Percentiles rank a stretch among this genome's conserved stretches.
These are phyloP conservation scores for Biancaea sappan DNA, from an alignment of 306 rosid genomes.

Conservation along the genomic window DNA sequence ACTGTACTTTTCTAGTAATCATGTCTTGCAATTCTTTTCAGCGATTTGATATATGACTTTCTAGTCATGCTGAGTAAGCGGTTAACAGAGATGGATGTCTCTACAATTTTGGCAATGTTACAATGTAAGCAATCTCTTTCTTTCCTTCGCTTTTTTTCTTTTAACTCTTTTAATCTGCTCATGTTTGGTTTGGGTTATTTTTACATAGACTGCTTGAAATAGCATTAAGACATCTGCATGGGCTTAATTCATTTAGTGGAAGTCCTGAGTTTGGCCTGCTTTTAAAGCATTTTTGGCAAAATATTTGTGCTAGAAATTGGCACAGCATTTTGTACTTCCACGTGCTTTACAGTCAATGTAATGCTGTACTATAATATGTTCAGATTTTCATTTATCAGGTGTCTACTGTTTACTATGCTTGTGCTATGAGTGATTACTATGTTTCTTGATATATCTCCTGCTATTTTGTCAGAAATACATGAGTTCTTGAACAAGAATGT, in stretches of 20 bases:
- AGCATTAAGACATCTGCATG: neutral
- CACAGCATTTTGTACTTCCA: neutral
- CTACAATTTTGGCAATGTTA: conserved; percentile 72
- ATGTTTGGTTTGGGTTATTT: conserved; percentile 20
- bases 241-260: neutral
- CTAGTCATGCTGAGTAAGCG: conserved; percentile 73
- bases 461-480: neutral
- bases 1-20: conserved; percentile 36
- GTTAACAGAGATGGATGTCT: conserved; percentile 76
- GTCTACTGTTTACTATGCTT: too few species aligned
- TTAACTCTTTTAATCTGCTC: neutral
- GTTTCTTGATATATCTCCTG: neutral
- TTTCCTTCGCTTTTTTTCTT: neutral
- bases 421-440: neutral
- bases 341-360: neutral
- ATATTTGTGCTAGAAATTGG: neutral
- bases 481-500: neutral
- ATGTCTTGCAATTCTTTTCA: conserved; percentile 50
- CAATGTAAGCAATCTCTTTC: conserved; percentile 65
- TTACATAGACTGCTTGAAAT: neutral
- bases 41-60: conserved; percentile 88
- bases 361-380: neutral
- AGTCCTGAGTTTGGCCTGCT: neutral
- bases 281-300: neutral
- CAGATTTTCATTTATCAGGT: neutral